phyloP scores from a whole-genome alignment of 1,284 basidiomycete genomes.

The Ganoderma leucocontextum region DNA sequence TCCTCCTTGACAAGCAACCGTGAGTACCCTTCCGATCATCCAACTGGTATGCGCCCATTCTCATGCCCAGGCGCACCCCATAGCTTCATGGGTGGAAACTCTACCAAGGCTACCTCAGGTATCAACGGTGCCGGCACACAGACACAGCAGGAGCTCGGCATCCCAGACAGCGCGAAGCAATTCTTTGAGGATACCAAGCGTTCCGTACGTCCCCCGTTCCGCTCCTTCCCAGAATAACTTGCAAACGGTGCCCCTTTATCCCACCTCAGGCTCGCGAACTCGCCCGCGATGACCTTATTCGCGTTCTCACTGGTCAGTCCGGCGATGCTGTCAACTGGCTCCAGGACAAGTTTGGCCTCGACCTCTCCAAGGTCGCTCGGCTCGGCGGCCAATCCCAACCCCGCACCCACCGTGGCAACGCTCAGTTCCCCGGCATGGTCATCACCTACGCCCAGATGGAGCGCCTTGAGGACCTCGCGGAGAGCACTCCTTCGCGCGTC shows the following conservation, averaged over 20 bases:
- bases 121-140: conserved; percentile 95
- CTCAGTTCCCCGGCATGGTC: conserved; percentile 96
- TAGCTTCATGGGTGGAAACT: conserved; percentile 94
- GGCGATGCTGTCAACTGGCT: conserved; percentile 99
- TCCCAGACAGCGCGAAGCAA: conserved; percentile 83
- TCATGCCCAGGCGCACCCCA: conserved; percentile 5
- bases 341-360: conserved; percentile 87
- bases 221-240: conserved; percentile 3
- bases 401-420: conserved; percentile 93
- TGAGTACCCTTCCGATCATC: conserved; percentile 40
- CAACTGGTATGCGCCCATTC: neutral
- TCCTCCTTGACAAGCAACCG: conserved; percentile 90
- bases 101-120: conserved; percentile 93
- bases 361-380: conserved; percentile 94
- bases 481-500: conserved; percentile 86
- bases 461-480: conserved; percentile 90
- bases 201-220: conserved; percentile 61
- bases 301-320: conserved; percentile 93
- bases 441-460: conserved; percentile 97
- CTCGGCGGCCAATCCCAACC: conserved; percentile 95
- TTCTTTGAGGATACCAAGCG: conserved; percentile 98
- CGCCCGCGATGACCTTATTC: conserved; percentile 95
- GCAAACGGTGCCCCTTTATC: conserved; percentile 1
- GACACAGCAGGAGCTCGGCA: conserved; percentile 79
- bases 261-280: conserved; percentile 85